Base-by-base conservation (phyloP, 441 rosid species). In the Syzygium malaccense region DNA sequence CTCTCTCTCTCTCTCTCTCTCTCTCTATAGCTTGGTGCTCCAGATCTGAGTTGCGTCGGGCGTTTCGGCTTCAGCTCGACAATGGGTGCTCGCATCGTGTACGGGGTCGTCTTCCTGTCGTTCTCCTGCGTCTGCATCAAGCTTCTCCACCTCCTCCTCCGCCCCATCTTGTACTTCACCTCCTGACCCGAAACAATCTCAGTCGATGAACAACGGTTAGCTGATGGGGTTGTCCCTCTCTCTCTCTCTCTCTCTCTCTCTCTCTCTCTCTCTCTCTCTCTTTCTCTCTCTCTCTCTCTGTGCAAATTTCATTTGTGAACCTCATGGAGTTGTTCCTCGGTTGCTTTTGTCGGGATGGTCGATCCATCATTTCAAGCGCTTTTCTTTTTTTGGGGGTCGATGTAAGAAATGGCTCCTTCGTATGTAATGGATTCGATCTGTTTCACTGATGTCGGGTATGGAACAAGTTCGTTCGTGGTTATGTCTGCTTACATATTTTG, bases 91-190 rank as follows among this genome's bases (percentile, higher is more conserved):
- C 28, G 48, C 28, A 86, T 92, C 13, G 87, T 92, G 33, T 95
- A 92, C 86, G 93, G 92, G 2, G 90, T 92, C 62, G 89, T 92
- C 51, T 95, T 94, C 90, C 88, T 93, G 6, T 90, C 93, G 37
- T 89, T 93, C 88, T 94, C 95, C 10, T 94, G 96, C 87, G 86
- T 91, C 88, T 94, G 93, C 94, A 91, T 93, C 95, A 94, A 88
- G 95, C 92, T 94, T 48, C 93, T 94, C 83, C 93, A 92, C 84
- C 92, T 94, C 79, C 57, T 93, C 78, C 95, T 94, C 45, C 91
- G 90, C 78, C 95, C 94, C 8, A 88, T 94, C 89, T 92, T 94
- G 91, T 91, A 89, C 92, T 55, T 92, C 88, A 89, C 92, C 71
- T 85, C 93, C 53, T 93, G 89, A 91, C 51, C 51, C 83, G 51